Percentiles rank a stretch among this genome's conserved stretches.
These are phyloP conservation scores for Lactifluus subvellereus DNA, from an alignment of 768 basidiomycete genomes.

Conservation along the genomic window DNA sequence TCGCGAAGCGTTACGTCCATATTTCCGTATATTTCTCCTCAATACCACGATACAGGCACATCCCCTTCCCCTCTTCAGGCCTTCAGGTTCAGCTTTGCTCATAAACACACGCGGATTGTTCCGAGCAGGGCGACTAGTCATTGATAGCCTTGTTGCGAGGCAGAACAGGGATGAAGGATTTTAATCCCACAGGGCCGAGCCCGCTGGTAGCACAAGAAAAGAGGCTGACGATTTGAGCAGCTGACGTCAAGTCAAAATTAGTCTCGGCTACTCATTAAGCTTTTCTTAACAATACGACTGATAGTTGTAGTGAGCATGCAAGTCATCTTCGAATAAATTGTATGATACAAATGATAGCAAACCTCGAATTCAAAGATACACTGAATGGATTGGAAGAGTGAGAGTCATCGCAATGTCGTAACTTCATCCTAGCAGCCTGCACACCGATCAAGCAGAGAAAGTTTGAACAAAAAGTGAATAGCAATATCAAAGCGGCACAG, in stretches of 20 bases:
- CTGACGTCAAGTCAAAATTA: background rate
- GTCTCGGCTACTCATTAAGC: background rate
- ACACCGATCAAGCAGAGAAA: background rate
- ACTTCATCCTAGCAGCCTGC: background rate
- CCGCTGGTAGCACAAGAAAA: too few relatives aligned
- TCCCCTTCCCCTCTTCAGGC: too few relatives aligned
- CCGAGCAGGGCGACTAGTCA: background rate
- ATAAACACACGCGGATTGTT: background rate
- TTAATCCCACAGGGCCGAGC: background rate
- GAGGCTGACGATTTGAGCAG: too few relatives aligned
- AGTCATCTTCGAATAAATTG: background rate
- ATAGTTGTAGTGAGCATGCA: background rate
- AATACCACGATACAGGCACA: too few relatives aligned
- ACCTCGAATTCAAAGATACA: background rate
- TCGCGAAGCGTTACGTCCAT: too few relatives aligned
- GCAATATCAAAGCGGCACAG: background rate
- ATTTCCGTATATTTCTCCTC: too few relatives aligned
- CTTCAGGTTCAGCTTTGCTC: background rate
- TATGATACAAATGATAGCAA: background rate
- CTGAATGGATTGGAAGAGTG: background rate
- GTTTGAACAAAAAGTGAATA: background rate
- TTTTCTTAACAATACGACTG: background rate
- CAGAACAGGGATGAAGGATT: background rate
- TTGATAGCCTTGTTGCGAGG: background rate
- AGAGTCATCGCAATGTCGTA: background rate